Evolutionary conservation across 202 grass and related monocot genomes (phyloP).

Genomic region (Schoenoplectus triqueter): DNA sequence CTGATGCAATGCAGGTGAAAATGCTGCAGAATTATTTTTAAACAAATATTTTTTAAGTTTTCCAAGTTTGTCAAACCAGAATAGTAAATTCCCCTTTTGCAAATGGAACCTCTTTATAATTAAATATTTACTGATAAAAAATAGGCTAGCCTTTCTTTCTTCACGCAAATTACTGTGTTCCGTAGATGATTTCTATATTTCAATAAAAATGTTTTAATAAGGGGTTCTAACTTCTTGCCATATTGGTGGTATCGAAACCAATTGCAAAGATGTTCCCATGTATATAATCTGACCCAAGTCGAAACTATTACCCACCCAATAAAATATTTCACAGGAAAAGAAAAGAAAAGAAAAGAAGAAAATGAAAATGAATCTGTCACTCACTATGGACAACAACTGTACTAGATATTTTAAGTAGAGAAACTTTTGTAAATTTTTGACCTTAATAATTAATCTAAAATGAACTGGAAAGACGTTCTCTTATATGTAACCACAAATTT

Average conservation of each 20-base stretch:
- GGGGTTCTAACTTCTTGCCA: not conserved
- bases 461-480: constrained; percentile 4
- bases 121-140: not conserved
- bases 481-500: constrained; percentile 21
- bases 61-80: not conserved
- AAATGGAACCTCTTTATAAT: not conserved
- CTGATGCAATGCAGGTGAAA: not conserved
- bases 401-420: constrained; percentile 1
- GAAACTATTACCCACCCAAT: not conserved
- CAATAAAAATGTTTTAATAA: not conserved
- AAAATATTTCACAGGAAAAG: not conserved
- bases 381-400: not conserved
- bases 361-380: not conserved
- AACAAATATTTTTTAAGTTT: not conserved
- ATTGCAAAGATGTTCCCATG: not conserved
- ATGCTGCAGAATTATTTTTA: not conserved
- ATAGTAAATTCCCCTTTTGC: not conserved
- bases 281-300: not conserved
- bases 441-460: constrained; percentile 9
- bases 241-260: not conserved
- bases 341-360: not conserved
- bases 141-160: not conserved
- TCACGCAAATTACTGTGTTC: not conserved
- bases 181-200: not conserved
- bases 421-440: not conserved